Evolutionary conservation across 1,284 basidiomycete species (phyloP), one percentile per base, ranked within the genome.

Genomic region (Coniferiporia sulphurascens): DNA sequence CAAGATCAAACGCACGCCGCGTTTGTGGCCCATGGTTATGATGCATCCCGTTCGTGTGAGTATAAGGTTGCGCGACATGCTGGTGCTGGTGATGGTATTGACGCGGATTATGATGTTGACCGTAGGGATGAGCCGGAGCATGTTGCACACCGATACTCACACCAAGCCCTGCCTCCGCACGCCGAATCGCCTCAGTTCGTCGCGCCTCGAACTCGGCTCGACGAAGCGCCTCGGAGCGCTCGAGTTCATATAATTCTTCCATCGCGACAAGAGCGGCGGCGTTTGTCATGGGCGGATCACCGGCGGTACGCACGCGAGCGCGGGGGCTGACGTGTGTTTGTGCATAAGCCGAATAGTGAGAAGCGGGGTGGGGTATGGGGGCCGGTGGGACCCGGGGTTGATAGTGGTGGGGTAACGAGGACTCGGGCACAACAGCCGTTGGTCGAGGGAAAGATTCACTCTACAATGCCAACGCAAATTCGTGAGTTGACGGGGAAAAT

Each of bases 191-290:
- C 63, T 91, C 91, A 49, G 84, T 82, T 66, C 90, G 91, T 9
- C 85, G 81, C 13, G 89, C 81, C 69, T 94, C 91, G 72, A 89
- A 95, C 69, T 93, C 89, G 6, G 91, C 92, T 43, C 93, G 80
- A 22, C 93, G 81, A 48, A 87, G 72, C 1, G 91, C 89, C 70
- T 95, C 93, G 64, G 87, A 81, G 43, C 86, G 85, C 72, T 95
- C 93, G n/a, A 95, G 82, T 64, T 86, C 84, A 67, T 89, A 87
- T 0, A 95, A 81, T 71, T 95, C 91, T 59, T 92, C 91, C 72
- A 93, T 89, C 1, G 93, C 92, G 43, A 92, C 81, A 19, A 89
- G 86, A 0, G 89, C 80, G n/a, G 84, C 80, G 9, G 79, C 73
- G 62, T 71, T 74, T 62, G 67, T 59, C 55, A 65, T 59, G 35